These are phyloP conservation scores for Saturnispora hagleri DNA, from an alignment of 805 yeast species.

Conservation along the genomic window DNA sequence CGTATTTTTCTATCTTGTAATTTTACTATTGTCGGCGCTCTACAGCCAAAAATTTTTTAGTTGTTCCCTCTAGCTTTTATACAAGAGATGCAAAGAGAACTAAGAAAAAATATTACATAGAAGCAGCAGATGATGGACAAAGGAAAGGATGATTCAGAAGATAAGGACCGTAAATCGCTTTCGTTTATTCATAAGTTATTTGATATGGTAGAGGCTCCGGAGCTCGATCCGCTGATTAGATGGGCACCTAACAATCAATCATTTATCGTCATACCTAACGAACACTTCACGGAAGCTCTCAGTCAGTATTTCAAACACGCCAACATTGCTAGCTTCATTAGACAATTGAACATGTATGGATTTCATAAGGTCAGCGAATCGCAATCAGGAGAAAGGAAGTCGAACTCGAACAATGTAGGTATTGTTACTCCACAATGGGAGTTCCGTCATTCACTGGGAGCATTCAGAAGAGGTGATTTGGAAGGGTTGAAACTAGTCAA, in stretches of 20 bases:
- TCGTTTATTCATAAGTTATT: conserved; percentile 79
- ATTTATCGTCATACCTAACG: conserved; percentile 76
- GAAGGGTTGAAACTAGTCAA: conserved; percentile 68
- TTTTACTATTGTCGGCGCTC: background rate
- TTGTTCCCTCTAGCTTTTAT: background rate
- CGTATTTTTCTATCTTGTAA: background rate
- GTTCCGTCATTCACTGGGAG: conserved; percentile 73
- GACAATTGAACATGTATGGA: conserved; percentile 77
- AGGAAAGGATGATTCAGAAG: background rate
- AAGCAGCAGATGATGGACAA: background rate
- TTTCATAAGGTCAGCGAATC: conserved; percentile 57
- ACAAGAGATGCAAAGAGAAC: background rate
- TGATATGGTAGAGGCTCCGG: conserved; percentile 77
- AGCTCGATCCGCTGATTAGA: conserved; percentile 69
- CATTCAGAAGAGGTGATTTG: conserved; percentile 72
- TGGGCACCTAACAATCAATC: conserved; percentile 65
- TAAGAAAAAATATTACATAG: background rate
- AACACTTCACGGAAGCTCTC: conserved; percentile 73
- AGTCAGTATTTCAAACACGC: conserved; percentile 68
- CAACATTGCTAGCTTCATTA: conserved; percentile 67
- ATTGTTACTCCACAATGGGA: conserved; percentile 50
- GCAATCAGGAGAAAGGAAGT: background rate
- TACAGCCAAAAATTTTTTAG: background rate
- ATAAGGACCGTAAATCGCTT: conserved; percentile 8
- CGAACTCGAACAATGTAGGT: background rate